These are phyloP conservation scores for Flaveria floridana DNA, from an alignment of 140 eudicot species.

Conservation along the genomic window DNA sequence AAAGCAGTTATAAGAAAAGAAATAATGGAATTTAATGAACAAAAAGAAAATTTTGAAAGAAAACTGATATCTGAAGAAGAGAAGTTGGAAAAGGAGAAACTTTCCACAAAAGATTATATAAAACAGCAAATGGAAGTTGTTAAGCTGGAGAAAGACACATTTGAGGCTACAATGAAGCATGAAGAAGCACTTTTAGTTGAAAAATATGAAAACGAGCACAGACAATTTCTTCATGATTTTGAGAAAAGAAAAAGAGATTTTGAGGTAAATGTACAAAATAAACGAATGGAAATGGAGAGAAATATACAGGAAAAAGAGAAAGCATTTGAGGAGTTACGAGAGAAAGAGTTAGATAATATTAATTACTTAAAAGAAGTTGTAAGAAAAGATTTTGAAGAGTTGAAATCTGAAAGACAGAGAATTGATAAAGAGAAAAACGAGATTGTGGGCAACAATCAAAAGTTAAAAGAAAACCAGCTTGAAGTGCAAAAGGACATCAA, in stretches of 20 bases:
- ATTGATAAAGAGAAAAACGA: slow-evolving; percentile 59
- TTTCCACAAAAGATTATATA: slow-evolving; percentile 40
- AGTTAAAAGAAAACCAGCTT: slow-evolving; percentile 56
- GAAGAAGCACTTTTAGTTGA: slow-evolving; percentile 51
- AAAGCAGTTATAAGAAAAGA: slow-evolving; percentile 47
- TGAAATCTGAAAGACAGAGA: slow-evolving; percentile 50
- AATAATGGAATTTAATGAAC: slow-evolving; percentile 41
- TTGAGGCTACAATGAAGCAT: slow-evolving; percentile 59
- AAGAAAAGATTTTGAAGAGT: slow-evolving; percentile 49
- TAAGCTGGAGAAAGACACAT: slow-evolving; percentile 60
- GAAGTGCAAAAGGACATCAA: slow-evolving; percentile 75
- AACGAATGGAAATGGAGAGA: slow-evolving; percentile 54
- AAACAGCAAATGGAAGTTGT: slow-evolving; percentile 52
- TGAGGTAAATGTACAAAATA: slow-evolving; percentile 54
- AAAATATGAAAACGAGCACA: slow-evolving; percentile 44
- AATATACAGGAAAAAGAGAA: slow-evolving; percentile 50
- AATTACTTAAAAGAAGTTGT: slow-evolving; percentile 50
- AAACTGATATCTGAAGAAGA: slow-evolving; percentile 44
- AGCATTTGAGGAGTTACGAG: slow-evolving; percentile 53
- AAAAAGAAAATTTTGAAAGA: slow-evolving; percentile 55
- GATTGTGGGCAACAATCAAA: slow-evolving; percentile 45
- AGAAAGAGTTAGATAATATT: slow-evolving; percentile 49
- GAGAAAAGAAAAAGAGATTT: slow-evolving; percentile 54
- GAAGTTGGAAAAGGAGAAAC: slow-evolving; percentile 52
- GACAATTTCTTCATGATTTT: slow-evolving; percentile 55